Conservation (phyloP, 208 protist species). For the Crithidia mellificae region DNA sequence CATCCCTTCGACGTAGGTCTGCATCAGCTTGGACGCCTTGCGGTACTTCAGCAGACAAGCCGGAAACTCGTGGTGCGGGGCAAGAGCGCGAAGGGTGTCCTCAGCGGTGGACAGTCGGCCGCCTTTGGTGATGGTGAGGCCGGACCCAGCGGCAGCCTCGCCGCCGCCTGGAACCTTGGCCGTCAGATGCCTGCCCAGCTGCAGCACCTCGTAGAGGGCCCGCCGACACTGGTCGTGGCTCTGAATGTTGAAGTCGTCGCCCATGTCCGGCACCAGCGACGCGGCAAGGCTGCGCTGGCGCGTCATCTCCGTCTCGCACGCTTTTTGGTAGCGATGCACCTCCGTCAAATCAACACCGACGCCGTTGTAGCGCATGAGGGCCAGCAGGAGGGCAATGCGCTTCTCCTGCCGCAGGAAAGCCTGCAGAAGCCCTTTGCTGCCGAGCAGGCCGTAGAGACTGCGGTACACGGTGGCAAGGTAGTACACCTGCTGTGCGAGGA, state of each 20-base stretch:
- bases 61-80: conserved; percentile 79
- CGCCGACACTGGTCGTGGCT: conserved; percentile 82
- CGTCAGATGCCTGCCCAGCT: conserved; percentile 60
- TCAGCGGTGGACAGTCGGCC: conserved; percentile 91
- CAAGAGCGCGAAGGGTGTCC: conserved; percentile 70
- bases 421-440: conserved; percentile 76
- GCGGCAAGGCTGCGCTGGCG: conserved; percentile 36
- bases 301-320: conserved; percentile 57
- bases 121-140: conserved; percentile 67
- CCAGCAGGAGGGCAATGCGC: conserved; percentile 68
- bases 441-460: conserved; percentile 76
- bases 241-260: conserved; percentile 81
- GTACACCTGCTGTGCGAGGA: conserved; percentile 67
- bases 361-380: conserved; percentile 75
- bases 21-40: conserved; percentile 83
- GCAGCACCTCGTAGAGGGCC: conserved; percentile 80
- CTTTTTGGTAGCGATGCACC: conserved; percentile 57
- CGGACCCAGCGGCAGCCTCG: conserved; percentile 16
- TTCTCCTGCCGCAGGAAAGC: conserved; percentile 87
- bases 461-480: conserved; percentile 78
- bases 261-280: conserved; percentile 49
- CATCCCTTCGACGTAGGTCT: conserved; percentile 90
- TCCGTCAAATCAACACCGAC: conserved; percentile 62
- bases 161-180: conserved; percentile 8
- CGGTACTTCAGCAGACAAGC: conserved; percentile 75